Base-by-base conservation (phyloP, 768 basidiomycete genomes). In the Xerocomus spinulosus region DNA sequence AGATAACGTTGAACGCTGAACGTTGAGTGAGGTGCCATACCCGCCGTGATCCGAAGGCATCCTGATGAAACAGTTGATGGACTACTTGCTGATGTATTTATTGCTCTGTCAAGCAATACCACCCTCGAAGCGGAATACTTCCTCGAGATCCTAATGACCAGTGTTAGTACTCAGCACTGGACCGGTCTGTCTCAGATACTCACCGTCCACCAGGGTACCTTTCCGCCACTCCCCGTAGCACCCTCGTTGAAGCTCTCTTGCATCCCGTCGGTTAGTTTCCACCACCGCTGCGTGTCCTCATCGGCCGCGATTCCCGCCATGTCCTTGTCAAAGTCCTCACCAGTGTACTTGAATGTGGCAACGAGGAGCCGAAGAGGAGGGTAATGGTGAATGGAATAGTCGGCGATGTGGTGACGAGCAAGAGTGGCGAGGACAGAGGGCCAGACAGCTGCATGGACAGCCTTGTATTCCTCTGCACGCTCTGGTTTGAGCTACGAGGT, bases 301-400 rank as follows among this genome's bases (percentile, higher is more conserved):
- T 87, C 83, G 15, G 78, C 77, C 3, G 74, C 81, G 24, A 87
- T 73, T 18, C 60, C 70, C 29, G 68, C 71, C 85, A 89, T 88
- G 56, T 89, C 87, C 13, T 52, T 69, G 34, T 76, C 79, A 32
- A 78, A 87, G 54, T 90, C 77, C 3, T 68, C 49, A 0, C 87
- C 88, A 0, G 72, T 79, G 57, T 89, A 89, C 57, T 85, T 85
- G 74, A 90, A 85, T 37, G 74, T 81, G n/a, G 86, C 86, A 51
- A 89, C 77, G n/a, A 91, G 75, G 34, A 91, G 74, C 25, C 73
- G 73, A 21, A 82, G 68, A 4, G 77, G 76, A 15, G 79, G 76
- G 55, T 82, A 78, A 58, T 86, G 76, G 56, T 85, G 74, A 63
- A 90, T 90, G 15, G 84, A 85, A 61, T 90, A 91, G 67, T 91